Evolutionary conservation across 2,329 filamentous ascomycete genomes (phyloP).

Genomic region (Cercospora sp.): DNA sequence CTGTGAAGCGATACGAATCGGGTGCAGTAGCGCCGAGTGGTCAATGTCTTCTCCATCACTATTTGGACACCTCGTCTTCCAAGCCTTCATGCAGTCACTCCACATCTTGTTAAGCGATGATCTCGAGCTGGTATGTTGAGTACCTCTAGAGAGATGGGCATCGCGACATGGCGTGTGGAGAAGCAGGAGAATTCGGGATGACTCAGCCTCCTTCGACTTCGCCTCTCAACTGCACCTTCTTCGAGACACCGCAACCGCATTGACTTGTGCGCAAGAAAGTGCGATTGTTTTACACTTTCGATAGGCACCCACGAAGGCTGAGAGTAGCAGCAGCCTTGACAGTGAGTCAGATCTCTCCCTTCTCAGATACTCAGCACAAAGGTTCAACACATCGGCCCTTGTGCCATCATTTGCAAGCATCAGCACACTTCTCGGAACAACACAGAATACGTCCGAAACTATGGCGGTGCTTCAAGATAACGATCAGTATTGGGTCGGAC

Average conservation of each 20-base stretch:
- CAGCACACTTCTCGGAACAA: background rate
- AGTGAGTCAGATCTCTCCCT: slow-evolving; percentile 1
- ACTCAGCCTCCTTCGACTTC: slow-evolving; percentile 6
- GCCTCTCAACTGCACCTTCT: slow-evolving; percentile 8
- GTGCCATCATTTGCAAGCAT: background rate
- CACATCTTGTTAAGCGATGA: background rate
- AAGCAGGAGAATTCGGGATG: background rate
- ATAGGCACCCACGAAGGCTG: background rate
- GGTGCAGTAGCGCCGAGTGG: background rate
- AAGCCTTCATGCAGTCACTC: background rate
- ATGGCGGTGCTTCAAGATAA: slow-evolving; percentile 9
- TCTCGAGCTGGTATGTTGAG: background rate
- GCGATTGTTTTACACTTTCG: background rate
- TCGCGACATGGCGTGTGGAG: background rate
- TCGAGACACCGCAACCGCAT: slow-evolving; percentile 9
- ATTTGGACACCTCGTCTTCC: background rate
- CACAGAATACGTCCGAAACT: background rate
- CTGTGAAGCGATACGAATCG: background rate
- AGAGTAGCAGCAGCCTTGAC: background rate
- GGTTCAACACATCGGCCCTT: background rate
- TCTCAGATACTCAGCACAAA: background rate
- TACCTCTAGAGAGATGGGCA: background rate
- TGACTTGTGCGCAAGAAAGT: background rate
- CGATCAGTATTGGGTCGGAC: slow-evolving; percentile 3
- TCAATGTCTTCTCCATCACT: background rate